A percentile compares a stretch with the other conserved stretches of the same genome.
phyloP scores from a whole-genome alignment of 495 filamentous ascomycete genomes.

The Aspergillus funiculosus region DNA sequence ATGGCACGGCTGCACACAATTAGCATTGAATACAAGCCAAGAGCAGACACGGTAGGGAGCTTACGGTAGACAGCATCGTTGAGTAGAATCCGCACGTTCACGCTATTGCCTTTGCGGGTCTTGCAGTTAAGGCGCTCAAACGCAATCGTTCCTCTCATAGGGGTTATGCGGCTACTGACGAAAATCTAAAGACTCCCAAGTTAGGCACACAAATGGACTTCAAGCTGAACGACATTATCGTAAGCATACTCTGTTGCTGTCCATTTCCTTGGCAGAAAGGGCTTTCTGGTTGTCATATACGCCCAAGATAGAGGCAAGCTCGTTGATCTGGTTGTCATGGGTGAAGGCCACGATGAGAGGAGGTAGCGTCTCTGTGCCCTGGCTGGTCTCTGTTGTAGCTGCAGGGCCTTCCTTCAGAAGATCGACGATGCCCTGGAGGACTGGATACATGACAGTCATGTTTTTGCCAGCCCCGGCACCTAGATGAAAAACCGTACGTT shows the following conservation, averaged over 20 bases:
- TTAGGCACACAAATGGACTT: not conserved
- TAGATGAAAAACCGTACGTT: conserved; percentile 1
- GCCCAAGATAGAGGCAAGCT: conserved; percentile 48
- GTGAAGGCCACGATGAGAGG: conserved; percentile 49
- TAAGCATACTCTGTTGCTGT: conserved; percentile 21
- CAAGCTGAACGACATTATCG: conserved; percentile 10
- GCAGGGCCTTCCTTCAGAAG: conserved; percentile 42
- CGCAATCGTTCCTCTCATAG: conserved; percentile 52
- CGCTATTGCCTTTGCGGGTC: conserved; percentile 8
- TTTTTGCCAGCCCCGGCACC: conserved; percentile 39
- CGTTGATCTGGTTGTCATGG: conserved; percentile 56
- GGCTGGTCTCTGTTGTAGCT: conserved; percentile 32
- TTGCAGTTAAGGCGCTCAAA: conserved; percentile 47
- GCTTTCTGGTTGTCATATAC: conserved; percentile 45
- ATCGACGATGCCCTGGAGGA: conserved; percentile 38
- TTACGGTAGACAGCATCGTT: conserved; percentile 51
- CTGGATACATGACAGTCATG: conserved; percentile 13
- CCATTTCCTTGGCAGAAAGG: conserved; percentile 25
- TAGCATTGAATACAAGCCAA: not conserved
- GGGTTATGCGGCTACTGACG: conserved; percentile 38
- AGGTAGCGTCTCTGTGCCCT: conserved; percentile 34
- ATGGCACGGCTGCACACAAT: conserved; percentile 27
- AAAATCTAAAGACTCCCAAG: conserved; percentile 26
- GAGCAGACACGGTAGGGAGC: not conserved
- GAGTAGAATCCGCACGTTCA: conserved; percentile 40